phyloP scores from a whole-genome alignment of 192 early-diverging fungal genomes.

The Mortierella alpina region DNA sequence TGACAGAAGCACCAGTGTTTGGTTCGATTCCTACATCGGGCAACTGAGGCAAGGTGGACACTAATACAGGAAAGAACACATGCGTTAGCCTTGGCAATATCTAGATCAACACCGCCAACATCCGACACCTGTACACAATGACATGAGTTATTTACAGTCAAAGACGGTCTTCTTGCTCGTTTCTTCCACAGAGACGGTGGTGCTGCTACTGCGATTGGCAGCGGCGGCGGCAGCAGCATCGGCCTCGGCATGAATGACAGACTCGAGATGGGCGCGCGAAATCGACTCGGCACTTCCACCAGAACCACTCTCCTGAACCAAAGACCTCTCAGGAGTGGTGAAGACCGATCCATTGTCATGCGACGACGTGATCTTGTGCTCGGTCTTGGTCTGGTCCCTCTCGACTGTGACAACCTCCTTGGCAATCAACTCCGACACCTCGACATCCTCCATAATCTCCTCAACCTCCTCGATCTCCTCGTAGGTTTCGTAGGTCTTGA shows the following conservation, averaged over 20 bases:
- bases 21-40: slow-evolving; percentile 3
- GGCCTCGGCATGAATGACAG: slow-evolving; percentile 11
- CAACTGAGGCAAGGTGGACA: slow-evolving; percentile 30
- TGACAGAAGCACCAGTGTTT: slow-evolving; percentile 18
- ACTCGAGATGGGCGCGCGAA: slow-evolving; percentile 17
- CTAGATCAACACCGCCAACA: too few relatives aligned
- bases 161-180: slow-evolving; percentile 37
- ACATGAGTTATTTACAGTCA: slow-evolving; percentile 36
- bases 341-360: slow-evolving; percentile 27
- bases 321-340: slow-evolving; percentile 9
- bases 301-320: slow-evolving; percentile 8
- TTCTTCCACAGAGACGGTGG: slow-evolving; percentile 6
- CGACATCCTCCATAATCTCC: slow-evolving; percentile 7
- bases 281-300: neutral
- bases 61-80: slow-evolving; percentile 3
- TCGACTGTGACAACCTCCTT: neutral
- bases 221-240: neutral
- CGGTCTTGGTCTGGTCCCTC: too few relatives aligned
- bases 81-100: neutral
- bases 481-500: slow-evolving; percentile 13
- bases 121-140: too few relatives aligned
- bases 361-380: slow-evolving; percentile 21
- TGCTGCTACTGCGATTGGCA: neutral
- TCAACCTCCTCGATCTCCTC: slow-evolving; percentile 8
- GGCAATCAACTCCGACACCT: slow-evolving; percentile 6